These are phyloP conservation scores for Penicillium nordicum DNA, from an alignment of 2,329 filamentous ascomycete genomes.

Conservation along the genomic window DNA sequence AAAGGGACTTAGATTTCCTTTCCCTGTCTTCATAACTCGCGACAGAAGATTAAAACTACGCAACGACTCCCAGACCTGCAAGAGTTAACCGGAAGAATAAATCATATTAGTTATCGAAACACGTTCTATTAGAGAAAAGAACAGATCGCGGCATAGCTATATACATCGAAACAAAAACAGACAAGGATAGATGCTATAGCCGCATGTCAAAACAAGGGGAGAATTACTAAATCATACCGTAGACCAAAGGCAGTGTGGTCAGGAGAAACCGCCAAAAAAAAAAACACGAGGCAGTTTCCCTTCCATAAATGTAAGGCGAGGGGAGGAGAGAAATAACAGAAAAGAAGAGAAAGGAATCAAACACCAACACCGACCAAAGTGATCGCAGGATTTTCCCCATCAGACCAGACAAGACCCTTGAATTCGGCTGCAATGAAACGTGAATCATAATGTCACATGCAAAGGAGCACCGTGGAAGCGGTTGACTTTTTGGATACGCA, in stretches of 20 bases:
- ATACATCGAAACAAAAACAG: constrained; percentile 21
- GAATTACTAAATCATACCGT: constrained; percentile 24
- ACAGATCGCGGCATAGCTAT: constrained; percentile 21
- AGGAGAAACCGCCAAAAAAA: background rate
- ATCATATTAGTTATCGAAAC: constrained; percentile 18
- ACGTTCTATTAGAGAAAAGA: constrained; percentile 21
- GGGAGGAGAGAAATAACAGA: background rate
- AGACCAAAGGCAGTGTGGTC: constrained; percentile 7
- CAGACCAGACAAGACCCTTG: constrained; percentile 11
- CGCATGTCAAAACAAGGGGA: constrained; percentile 9
- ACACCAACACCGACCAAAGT: constrained; percentile 26
- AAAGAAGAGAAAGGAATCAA: constrained; percentile 16
- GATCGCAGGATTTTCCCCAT: constrained; percentile 14
- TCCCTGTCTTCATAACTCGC: too few relatives aligned
- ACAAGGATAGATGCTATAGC: constrained; percentile 18
- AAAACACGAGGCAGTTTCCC: background rate
- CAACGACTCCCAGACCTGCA: background rate
- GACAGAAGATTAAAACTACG: too few relatives aligned
- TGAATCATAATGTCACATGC: constrained; percentile 31
- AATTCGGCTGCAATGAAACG: constrained; percentile 25
- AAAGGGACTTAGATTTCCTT: too few relatives aligned
- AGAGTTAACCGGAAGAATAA: constrained; percentile 9
- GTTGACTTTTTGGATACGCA: constrained; percentile 4
- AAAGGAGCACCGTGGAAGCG: constrained; percentile 10
- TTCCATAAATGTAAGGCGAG: constrained; percentile 2